These are phyloP conservation scores for Paraphoma chrysanthemicola DNA, from an alignment of 2,329 filamentous ascomycete species.

Conservation along the genomic window DNA sequence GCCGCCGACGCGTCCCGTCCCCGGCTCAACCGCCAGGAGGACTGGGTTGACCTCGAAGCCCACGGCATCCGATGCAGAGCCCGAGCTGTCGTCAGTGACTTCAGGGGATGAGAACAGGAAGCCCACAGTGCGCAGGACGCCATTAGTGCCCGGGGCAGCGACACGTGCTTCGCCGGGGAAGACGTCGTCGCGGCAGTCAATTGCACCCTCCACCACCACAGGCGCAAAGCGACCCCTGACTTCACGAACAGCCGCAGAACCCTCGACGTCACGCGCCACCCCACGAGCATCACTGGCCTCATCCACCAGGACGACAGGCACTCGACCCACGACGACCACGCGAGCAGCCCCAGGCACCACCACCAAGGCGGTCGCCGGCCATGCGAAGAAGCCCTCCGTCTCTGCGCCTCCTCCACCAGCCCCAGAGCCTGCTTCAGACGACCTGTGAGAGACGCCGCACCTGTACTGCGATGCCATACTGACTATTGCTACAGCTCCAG, in stretches of 20 bases:
- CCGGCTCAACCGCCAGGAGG: conserved; percentile 31
- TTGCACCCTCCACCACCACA: conserved; percentile 26
- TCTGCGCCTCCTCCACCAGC: conserved; percentile 18
- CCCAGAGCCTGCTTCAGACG: conserved; percentile 9
- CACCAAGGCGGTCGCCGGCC: conserved; percentile 28
- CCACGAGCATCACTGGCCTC: conserved; percentile 39
- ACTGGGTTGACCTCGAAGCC: conserved; percentile 28
- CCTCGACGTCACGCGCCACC: conserved; percentile 29
- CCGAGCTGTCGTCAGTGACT: conserved; percentile 42
- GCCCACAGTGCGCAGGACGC: conserved; percentile 32
- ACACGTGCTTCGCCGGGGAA: conserved; percentile 35
- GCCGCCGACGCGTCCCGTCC: conserved; percentile 43
- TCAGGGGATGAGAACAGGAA: conserved; percentile 48
- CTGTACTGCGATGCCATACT: background rate
- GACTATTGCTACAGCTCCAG: conserved; percentile 18
- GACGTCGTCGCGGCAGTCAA: conserved; percentile 20
- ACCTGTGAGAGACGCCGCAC: conserved; percentile 5
- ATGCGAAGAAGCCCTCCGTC: conserved; percentile 40
- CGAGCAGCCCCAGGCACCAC: conserved; percentile 25
- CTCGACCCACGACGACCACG: conserved; percentile 29
- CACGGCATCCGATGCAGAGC: conserved; percentile 38
- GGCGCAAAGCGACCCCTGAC: conserved; percentile 39
- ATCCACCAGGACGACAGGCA: conserved; percentile 26
- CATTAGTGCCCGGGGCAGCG: conserved; percentile 22
- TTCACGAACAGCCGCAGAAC: conserved; percentile 32